Conservation (phyloP, 106 monocot genomes). For the Acorus gramineus region DNA sequence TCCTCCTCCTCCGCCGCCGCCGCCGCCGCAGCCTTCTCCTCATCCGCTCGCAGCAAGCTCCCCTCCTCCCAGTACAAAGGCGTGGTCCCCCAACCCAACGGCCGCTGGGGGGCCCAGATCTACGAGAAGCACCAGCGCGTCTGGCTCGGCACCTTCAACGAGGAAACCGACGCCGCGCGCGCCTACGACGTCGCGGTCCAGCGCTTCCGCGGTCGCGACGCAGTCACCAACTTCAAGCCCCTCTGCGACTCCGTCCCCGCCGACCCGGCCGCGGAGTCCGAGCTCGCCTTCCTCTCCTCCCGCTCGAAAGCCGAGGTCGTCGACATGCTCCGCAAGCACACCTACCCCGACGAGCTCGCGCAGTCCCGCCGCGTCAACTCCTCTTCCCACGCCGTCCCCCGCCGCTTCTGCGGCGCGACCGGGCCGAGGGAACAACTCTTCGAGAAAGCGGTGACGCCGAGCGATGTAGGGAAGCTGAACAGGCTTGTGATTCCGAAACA, state of each 20-base stretch:
- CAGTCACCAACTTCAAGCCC: background rate
- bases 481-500: slow-evolving; percentile 86
- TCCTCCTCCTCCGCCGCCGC: background rate
- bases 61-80: slow-evolving; percentile 68
- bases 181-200: background rate
- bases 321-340: slow-evolving; percentile 91
- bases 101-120: slow-evolving; percentile 87
- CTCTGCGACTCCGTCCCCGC: background rate
- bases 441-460: slow-evolving; percentile 69
- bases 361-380: slow-evolving; percentile 23
- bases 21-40: background rate
- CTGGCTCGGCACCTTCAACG: slow-evolving; percentile 83
- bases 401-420: background rate
- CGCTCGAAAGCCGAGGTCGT: slow-evolving; percentile 78
- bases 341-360: slow-evolving; percentile 60
- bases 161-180: slow-evolving; percentile 20
- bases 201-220: background rate
- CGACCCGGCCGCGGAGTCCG: background rate
- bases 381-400: background rate
- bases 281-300: slow-evolving; percentile 46
- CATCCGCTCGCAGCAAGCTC: slow-evolving; percentile 35
- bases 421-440: slow-evolving; percentile 36
- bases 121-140: slow-evolving; percentile 84
- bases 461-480: slow-evolving; percentile 88
- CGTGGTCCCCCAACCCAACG: slow-evolving; percentile 80